Evolutionary conservation across 1,284 basidiomycete species (phyloP), one percentile per base, ranked within the genome.

Genomic region (Melampsora larici-populina): DNA sequence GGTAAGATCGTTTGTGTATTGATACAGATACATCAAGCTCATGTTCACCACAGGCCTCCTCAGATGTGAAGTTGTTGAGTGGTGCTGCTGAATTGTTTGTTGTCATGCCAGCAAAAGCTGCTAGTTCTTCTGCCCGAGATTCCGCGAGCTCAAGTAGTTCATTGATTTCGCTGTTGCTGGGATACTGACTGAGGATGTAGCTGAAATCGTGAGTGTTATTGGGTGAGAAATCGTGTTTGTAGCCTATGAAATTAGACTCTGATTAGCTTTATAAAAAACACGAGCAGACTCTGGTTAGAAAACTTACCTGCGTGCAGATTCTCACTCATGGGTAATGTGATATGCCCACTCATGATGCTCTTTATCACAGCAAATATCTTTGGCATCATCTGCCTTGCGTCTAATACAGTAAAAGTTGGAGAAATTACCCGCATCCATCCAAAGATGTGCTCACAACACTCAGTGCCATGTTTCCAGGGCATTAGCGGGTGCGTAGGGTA

Each of bases 271-370:
- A 18, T 64, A 21, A 40, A 6, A 13, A 11, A 43, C 21, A 21
- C 26, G 31, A 6, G 33, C n/a, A 36, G 49, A 36, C n/a, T 21
- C 26, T 26, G 8, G 21, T 26, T 7, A 17, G n/a, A 24, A 8
- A 17, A 48, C 2, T 68, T 40, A 68, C 40, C 66, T 49, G 66
- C 24, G 31, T 68, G 66, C 26, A 68, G 26, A 29, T 68, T 21
- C 13, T 68, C 43, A 7, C 24, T 48, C n/a, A 15, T 51, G 49
- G 66, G 66, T 48, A 68, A 29, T 29, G 26, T 68, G 2, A 68
- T 26, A n/a, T 26, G 46, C 51, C 66, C 66, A 68, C 5, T 26
- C 40, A 48, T 68, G 33, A 68, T 68, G n/a, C 40, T 68, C 66
- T 68, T 68, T 4, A 68, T 7, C 26, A 49, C 51, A 4, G 21